Base-by-base conservation (phyloP, 75 land plant genomes). In the Sequoia sempervirens region DNA sequence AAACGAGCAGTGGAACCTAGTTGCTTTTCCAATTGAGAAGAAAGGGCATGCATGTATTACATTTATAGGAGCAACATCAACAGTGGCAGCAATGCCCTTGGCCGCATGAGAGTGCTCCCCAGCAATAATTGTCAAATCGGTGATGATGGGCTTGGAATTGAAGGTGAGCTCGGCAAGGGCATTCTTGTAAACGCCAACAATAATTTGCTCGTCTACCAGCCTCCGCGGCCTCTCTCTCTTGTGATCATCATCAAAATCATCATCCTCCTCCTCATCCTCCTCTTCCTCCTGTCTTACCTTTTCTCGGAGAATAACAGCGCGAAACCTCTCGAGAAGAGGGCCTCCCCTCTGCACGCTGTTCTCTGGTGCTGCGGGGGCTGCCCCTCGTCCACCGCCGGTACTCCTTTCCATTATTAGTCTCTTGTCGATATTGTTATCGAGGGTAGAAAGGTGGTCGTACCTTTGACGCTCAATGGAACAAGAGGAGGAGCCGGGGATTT, bases 101-200 rank as follows among this genome's bases (percentile, higher is more conserved):
- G 87, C 96, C 38, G 89, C 90, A 45, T 88, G 87, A 40, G 87
- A 82, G 82, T 97, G 94, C 81, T 97, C 95, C 34, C 98, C 99
- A 28, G 99, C 99, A 73, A 97, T 94, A 40, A 97, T 96, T 0
- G 99, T 97, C 72, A 97, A 91, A 83, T 97, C 97, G 6, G 99
- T 95, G 81, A 97, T 97, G 43, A 97, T 92, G n/a, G 98, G 99
- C 89, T 97, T 97, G 43, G 99, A 97, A 84, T 97, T 97, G 76
- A 96, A 91, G 0, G 96, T 94, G 38, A 97, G 89, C 86, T 96
- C 98, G 30, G 90, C 76, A 34, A 97, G 82, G 26, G 97, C 85
- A 30, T 84, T 82, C 87, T 96, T 94, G 83, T 97, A 97, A 43
- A 91, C 53, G 47, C 89, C 36, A 40, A 96, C 94, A 40, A 96